Conservation (phyloP, 768 basidiomycete species). For the Leccinellum albellum region DNA sequence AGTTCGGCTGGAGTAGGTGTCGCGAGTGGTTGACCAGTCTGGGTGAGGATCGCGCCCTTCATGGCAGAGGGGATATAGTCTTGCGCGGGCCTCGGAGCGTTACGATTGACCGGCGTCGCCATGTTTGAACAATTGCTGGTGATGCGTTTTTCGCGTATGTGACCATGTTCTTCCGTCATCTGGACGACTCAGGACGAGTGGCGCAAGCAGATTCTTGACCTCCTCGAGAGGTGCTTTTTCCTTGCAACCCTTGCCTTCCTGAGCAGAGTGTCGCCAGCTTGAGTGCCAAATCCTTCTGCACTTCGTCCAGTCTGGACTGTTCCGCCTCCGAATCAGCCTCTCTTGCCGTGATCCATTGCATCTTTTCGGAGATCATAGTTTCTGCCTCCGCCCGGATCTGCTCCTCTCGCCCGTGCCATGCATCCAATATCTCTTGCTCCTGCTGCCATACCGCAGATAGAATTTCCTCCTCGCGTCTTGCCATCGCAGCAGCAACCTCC, state of each 20-base stretch:
- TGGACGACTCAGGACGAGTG: constrained; percentile 43
- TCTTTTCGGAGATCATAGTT: constrained; percentile 34
- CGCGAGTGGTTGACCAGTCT: constrained; percentile 68
- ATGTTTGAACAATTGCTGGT: constrained; percentile 20
- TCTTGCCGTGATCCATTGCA: constrained; percentile 47
- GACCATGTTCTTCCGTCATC: constrained; percentile 31
- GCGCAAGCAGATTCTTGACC: constrained; percentile 65
- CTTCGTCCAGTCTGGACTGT: constrained; percentile 44
- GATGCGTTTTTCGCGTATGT: constrained; percentile 16
- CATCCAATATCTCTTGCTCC: constrained; percentile 59
- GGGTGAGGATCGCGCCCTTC: constrained; percentile 76
- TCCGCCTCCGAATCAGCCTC: constrained; percentile 55
- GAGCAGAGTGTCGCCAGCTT: constrained; percentile 43
- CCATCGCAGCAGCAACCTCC: constrained; percentile 63
- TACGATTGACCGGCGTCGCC: constrained; percentile 52
- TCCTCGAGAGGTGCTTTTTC: constrained; percentile 67
- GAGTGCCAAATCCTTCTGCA: constrained; percentile 48
- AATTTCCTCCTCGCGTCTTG: constrained; percentile 65
- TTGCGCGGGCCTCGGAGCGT: constrained; percentile 20
- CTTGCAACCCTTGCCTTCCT: constrained; percentile 36
- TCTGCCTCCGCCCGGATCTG: constrained; percentile 51
- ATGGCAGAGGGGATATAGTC: constrained; percentile 48
- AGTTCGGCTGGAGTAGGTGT: constrained; percentile 71
- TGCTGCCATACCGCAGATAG: constrained; percentile 60
- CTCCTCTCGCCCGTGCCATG: constrained; percentile 53